Evolutionary conservation across 768 basidiomycete species (phyloP).

Genomic region (Russula griseocarnosa): DNA sequence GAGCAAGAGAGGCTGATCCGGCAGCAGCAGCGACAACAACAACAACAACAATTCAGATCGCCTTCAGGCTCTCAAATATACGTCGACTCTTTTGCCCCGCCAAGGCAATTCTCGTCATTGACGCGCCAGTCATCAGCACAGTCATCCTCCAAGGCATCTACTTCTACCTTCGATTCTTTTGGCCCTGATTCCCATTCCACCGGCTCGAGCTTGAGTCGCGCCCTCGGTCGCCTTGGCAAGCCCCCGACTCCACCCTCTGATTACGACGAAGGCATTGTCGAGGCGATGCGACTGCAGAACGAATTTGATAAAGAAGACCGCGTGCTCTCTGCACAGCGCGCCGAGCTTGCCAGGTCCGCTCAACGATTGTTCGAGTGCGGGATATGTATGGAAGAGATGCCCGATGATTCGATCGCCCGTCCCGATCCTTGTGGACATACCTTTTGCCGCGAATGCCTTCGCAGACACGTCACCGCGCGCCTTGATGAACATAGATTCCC

Average conservation of each 20-base stretch:
- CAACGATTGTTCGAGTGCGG: conserved; percentile 47
- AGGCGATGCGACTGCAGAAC: conserved; percentile 37
- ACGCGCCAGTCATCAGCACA: not conserved
- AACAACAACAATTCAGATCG: not conserved
- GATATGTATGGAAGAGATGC: conserved; percentile 52
- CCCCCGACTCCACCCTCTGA: conserved; percentile 14
- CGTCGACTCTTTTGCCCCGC: not conserved
- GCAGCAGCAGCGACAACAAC: not conserved
- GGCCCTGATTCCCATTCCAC: not conserved
- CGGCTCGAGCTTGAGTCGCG: not conserved
- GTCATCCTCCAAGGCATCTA: not conserved
- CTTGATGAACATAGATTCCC: conserved; percentile 54
- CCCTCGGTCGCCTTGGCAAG: not conserved
- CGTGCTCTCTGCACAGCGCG: conserved; percentile 37
- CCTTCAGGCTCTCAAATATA: not conserved
- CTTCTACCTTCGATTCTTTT: not conserved
- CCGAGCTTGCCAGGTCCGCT: conserved; percentile 31
- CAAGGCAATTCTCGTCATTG: not conserved
- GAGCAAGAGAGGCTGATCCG: conserved; percentile 11
- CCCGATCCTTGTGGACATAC: conserved; percentile 48
- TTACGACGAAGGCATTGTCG: conserved; percentile 27
- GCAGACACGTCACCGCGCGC: conserved; percentile 41
- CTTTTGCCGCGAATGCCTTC: conserved; percentile 54
- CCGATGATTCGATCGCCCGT: conserved; percentile 42
- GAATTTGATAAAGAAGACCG: conserved; percentile 43